A percentile compares a stretch with the other conserved stretches of the same genome.
phyloP scores from a whole-genome alignment of 2,329 filamentous ascomycete genomes.

The Emmonsiellopsis sp. region DNA sequence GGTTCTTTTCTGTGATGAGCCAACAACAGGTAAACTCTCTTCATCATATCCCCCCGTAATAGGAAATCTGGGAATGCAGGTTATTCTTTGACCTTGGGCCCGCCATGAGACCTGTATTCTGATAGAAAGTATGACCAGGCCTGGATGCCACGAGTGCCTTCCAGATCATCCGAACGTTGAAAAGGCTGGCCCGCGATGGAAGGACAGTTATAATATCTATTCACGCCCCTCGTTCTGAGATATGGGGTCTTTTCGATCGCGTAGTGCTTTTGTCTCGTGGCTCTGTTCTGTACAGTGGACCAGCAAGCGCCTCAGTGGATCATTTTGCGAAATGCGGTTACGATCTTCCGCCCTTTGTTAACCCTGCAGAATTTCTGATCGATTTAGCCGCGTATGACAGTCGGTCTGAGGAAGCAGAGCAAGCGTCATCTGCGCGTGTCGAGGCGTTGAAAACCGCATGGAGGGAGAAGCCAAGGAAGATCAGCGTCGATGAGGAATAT shows the following conservation, averaged over 20 bases:
- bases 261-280: conserved; percentile 60
- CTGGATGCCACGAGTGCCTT: conserved; percentile 69
- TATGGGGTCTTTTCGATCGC: conserved; percentile 68
- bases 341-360: conserved; percentile 60
- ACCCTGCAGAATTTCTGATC: conserved; percentile 67
- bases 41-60: not conserved
- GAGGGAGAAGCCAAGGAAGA: conserved; percentile 23
- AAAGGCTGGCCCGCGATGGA: conserved; percentile 56
- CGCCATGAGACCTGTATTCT: not conserved
- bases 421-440: conserved; percentile 49
- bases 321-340: conserved; percentile 57
- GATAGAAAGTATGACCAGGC: conserved; percentile 11
- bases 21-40: conserved; percentile 51
- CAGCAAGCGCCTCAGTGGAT: conserved; percentile 46
- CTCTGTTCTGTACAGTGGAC: conserved; percentile 58
- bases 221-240: conserved; percentile 69
- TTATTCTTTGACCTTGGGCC: too few species aligned
- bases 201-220: conserved; percentile 65
- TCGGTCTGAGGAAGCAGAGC: conserved; percentile 57
- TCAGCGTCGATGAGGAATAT: conserved; percentile 3
- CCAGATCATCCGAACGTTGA: conserved; percentile 61
- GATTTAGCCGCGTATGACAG: conserved; percentile 67
- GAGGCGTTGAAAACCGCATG: conserved; percentile 53
- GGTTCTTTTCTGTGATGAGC: conserved; percentile 68
- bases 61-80: not conserved